phyloP scores from a whole-genome alignment of 2,329 filamentous ascomycete species.

The Pseudogymnoascus sp. region DNA sequence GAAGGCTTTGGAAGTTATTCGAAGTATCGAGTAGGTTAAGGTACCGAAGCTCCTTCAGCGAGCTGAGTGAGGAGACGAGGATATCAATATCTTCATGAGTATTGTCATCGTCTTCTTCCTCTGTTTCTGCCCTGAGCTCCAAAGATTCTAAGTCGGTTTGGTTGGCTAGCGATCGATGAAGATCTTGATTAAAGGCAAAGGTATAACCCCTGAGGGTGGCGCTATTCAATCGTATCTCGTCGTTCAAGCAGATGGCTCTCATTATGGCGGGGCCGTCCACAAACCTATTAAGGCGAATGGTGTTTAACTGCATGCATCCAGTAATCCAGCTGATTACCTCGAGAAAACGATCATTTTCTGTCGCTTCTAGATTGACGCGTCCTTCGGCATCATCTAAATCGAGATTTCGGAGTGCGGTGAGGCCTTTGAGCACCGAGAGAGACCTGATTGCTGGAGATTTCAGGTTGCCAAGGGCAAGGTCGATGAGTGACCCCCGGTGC shows the following conservation, averaged over 20 bases:
- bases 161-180: conserved; percentile 43
- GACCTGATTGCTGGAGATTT: conserved; percentile 40
- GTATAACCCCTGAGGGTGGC: conserved; percentile 43
- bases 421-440: conserved; percentile 40
- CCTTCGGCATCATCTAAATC: conserved; percentile 39
- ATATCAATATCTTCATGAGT: conserved; percentile 39
- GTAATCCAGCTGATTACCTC: conserved; percentile 47
- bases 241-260: conserved; percentile 39
- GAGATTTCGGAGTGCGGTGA: conserved; percentile 41
- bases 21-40: conserved; percentile 45
- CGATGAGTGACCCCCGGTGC: conserved; percentile 46
- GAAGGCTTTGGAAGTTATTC: conserved; percentile 41
- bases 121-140: conserved; percentile 38
- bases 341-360: conserved; percentile 43
- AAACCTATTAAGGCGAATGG: conserved; percentile 43
- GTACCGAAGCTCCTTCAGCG: conserved; percentile 42
- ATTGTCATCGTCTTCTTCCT: conserved; percentile 28
- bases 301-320: conserved; percentile 42
- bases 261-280: conserved; percentile 45
- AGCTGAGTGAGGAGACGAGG: conserved; percentile 43
- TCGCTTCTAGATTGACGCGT: conserved; percentile 39
- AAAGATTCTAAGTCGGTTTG: conserved; percentile 41
- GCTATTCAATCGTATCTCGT: conserved; percentile 38
- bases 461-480: conserved; percentile 42
- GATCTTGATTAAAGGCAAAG: conserved; percentile 39